phyloP scores from a whole-genome alignment of 768 basidiomycete genomes.

The Tylopilus cervinicoccineus region DNA sequence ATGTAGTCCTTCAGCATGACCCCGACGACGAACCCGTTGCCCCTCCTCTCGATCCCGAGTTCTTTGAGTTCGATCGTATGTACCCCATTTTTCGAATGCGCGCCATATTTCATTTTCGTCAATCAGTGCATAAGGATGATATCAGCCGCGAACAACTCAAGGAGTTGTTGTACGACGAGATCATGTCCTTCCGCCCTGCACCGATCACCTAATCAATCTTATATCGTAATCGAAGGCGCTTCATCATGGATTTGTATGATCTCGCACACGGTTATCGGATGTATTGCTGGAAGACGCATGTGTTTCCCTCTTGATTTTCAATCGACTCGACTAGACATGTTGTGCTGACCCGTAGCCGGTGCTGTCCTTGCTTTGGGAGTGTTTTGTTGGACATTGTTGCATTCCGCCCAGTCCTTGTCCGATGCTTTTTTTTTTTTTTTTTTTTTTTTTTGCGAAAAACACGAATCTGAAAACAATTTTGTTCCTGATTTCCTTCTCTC shows the following conservation, averaged over 20 bases:
- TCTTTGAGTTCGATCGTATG: conserved; percentile 96
- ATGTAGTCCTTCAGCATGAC: conserved; percentile 58
- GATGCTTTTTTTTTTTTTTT: conserved; percentile 1
- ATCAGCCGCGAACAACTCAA: conserved; percentile 95
- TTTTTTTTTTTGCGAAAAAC: too few relatives aligned
- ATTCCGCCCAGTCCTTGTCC: conserved; percentile 1
- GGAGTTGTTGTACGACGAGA: conserved; percentile 90
- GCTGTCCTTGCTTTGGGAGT: not conserved
- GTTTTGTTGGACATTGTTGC: not conserved
- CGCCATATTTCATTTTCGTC: not conserved
- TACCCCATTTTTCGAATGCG: conserved; percentile 7
- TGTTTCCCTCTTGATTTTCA: not conserved
- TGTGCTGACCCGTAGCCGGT: not conserved
- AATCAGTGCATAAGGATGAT: conserved; percentile 86
- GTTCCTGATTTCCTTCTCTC: not conserved
- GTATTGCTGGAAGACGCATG: conserved; percentile 7
- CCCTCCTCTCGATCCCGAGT: conserved; percentile 90
- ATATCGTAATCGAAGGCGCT: not conserved
- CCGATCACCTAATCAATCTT: conserved; percentile 38
- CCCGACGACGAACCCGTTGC: conserved; percentile 96
- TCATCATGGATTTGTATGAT: not conserved
- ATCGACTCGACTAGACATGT: not conserved
- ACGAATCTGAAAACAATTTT: not conserved
- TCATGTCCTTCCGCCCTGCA: conserved; percentile 79
- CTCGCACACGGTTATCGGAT: conserved; percentile 1